A percentile compares a stretch with the other conserved stretches of the same genome.
Evolutionary conservation across 2,329 filamentous ascomycete genomes (phyloP).

Genomic region (Diaporthe australafricana): DNA sequence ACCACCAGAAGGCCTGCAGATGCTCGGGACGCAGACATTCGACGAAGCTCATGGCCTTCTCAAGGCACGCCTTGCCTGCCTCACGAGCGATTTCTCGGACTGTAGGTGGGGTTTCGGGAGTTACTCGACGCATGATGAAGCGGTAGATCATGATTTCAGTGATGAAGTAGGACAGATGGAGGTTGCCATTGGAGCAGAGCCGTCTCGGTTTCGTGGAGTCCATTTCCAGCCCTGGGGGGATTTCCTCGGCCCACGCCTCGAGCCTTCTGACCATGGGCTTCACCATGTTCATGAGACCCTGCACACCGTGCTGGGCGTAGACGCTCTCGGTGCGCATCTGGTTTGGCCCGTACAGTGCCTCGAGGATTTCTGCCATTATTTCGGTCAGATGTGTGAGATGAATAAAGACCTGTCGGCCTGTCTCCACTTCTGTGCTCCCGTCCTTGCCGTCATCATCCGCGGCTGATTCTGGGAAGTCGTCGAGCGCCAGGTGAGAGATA

Average conservation of each 20-base stretch:
- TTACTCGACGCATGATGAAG: conserved; percentile 81
- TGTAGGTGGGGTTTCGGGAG: conserved; percentile 62
- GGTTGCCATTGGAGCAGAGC: conserved; percentile 77
- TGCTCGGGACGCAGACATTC: conserved; percentile 90
- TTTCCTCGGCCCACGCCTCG: conserved; percentile 81
- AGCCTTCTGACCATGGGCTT: conserved; percentile 86
- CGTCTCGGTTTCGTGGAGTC: conserved; percentile 65
- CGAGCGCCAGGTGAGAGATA: conserved; percentile 70
- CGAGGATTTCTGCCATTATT: conserved; percentile 83
- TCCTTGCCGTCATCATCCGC: conserved; percentile 71
- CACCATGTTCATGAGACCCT: conserved; percentile 78
- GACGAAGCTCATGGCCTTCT: conserved; percentile 97
- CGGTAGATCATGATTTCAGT: conserved; percentile 94
- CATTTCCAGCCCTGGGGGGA: conserved; percentile 74
- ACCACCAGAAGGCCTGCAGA: conserved; percentile 93
- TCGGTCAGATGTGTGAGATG: conserved; percentile 81
- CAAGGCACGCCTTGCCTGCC: conserved; percentile 92
- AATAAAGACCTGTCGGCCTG: conserved; percentile 76
- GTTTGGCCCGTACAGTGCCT: conserved; percentile 83
- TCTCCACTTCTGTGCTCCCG: conserved; percentile 73
- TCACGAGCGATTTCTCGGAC: conserved; percentile 91
- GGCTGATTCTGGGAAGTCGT: conserved; percentile 81
- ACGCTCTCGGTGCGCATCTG: conserved; percentile 76
- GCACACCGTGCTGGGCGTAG: conserved; percentile 76
- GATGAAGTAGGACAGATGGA: conserved; percentile 93